Conservation (phyloP, 768 basidiomycete species). For the Kwoniella heveanensis region DNA sequence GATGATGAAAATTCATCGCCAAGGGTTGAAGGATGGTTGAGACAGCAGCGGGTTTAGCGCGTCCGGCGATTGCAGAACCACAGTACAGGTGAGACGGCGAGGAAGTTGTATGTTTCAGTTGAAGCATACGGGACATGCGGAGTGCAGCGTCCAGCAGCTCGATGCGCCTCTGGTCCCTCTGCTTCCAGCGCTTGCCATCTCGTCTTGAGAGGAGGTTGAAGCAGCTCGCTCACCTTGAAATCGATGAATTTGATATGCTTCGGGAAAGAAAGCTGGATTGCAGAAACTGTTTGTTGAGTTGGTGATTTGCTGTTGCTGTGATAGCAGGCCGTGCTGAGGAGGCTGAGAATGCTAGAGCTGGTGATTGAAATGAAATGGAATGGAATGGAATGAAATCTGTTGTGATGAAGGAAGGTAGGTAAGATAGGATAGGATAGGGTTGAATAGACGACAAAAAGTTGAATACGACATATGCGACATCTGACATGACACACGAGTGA, state of each 20-base stretch:
- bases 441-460: conserved; percentile 10
- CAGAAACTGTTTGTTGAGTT: too few relatives aligned
- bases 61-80: too few relatives aligned
- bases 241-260: neutral
- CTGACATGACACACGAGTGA: neutral
- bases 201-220: too few relatives aligned
- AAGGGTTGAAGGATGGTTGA: neutral
- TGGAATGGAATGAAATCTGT: too few relatives aligned
- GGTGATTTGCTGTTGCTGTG: neutral
- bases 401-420: neutral
- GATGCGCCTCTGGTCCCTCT: too few relatives aligned
- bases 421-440: conserved; percentile 1
- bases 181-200: too few relatives aligned
- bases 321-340: neutral
- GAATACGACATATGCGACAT: conserved; percentile 1
- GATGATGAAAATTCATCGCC: too few relatives aligned
- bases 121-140: too few relatives aligned
- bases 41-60: neutral
- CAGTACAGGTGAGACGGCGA: too few relatives aligned
- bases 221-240: conserved; percentile 10
- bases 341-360: too few relatives aligned
- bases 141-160: too few relatives aligned
- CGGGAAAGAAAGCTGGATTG: neutral
- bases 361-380: neutral
- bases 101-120: too few relatives aligned